Percentiles rank a stretch among this genome's conserved stretches.
These are phyloP conservation scores for Dichomitus squalens DNA, from an alignment of 1,284 basidiomycete genomes.

Conservation along the genomic window DNA sequence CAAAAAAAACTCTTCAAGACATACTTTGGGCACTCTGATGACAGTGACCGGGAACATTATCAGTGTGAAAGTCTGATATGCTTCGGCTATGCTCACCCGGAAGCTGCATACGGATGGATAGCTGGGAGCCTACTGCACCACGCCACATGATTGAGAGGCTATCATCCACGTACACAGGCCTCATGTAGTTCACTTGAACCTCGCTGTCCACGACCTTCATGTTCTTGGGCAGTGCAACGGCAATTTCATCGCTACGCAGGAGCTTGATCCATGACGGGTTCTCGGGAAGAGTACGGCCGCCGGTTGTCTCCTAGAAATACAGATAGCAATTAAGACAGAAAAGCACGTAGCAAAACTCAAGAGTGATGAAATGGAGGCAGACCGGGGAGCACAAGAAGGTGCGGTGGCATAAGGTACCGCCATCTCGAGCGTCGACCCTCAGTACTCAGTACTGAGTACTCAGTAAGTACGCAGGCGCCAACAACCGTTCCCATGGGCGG, in stretches of 20 bases:
- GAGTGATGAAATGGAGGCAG: neutral
- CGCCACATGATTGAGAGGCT: slow-evolving; percentile 62
- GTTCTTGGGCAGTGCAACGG: slow-evolving; percentile 54
- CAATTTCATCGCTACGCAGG: slow-evolving; percentile 59
- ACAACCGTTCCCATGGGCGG: neutral
- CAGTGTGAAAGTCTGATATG: neutral
- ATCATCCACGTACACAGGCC: slow-evolving; percentile 51
- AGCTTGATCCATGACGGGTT: slow-evolving; percentile 63
- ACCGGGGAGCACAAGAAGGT: neutral
- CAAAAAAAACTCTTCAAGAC: slow-evolving; percentile 67
- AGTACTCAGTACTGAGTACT: too few relatives aligned
- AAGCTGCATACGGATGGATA: slow-evolving; percentile 54
- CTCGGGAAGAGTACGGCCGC: slow-evolving; percentile 40
- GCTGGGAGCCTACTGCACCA: slow-evolving; percentile 50
- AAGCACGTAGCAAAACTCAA: neutral
- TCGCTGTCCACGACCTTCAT: slow-evolving; percentile 55
- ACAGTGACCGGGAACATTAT: neutral
- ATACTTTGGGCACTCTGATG: slow-evolving; percentile 56
- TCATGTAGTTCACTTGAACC: slow-evolving; percentile 72
- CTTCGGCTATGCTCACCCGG: slow-evolving; percentile 42
- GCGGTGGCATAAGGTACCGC: neutral
- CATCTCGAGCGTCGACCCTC: neutral
- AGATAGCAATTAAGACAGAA: neutral
- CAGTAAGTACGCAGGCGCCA: neutral
- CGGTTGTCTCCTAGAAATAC: slow-evolving; percentile 18